Evolutionary conservation across 257 asterid species (phyloP), one percentile per base, ranked within the genome.

Genomic region (Primulina huaijiensis): DNA sequence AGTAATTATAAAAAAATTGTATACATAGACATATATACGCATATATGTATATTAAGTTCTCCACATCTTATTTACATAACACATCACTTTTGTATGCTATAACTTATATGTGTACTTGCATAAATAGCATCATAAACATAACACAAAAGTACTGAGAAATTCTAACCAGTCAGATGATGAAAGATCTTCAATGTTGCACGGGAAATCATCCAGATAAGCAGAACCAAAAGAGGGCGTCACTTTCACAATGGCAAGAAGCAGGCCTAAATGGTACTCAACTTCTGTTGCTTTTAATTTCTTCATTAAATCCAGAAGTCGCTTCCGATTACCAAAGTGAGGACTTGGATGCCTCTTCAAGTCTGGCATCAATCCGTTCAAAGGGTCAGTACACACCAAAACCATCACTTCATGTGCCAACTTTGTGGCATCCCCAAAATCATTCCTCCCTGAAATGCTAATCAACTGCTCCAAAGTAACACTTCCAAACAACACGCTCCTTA

Each of bases 401-500:
- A 92, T 77, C 74, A 92, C 87, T 50, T 68, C 72, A 37, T 87
- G 83, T 9, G 94, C 97, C 81, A 93, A 72, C 70, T 82, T 88
- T 8, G 88, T 87, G 64, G 87, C 92, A 65, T 78, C 74, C 35
- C 76, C 87, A 33, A 82, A 88, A 72, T 77, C 86, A n/a, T 73
- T 79, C 79, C 82, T 81, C 76, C 92, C 96, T 0, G 95, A 87
- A 83, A 93, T 82, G 59, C 77, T 74, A 55, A 79, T 80, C 80
- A 93, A 77, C 76, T 93, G 92, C 88, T 93, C 94, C 87, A 93
- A 69, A 43, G 96, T 90, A 71, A 85, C 90, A 56, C 90, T 93
- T 63, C 98, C 98, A 63, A 92, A 93, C 81, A 93, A 79, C 79
- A 90, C 97, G 80, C 98, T 93, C 74, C 97, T 87, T 21, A 84